Percentiles rank a stretch among this genome's conserved stretches.
phyloP scores from a whole-genome alignment of 257 asterid species.

The Ballota nigra region DNA sequence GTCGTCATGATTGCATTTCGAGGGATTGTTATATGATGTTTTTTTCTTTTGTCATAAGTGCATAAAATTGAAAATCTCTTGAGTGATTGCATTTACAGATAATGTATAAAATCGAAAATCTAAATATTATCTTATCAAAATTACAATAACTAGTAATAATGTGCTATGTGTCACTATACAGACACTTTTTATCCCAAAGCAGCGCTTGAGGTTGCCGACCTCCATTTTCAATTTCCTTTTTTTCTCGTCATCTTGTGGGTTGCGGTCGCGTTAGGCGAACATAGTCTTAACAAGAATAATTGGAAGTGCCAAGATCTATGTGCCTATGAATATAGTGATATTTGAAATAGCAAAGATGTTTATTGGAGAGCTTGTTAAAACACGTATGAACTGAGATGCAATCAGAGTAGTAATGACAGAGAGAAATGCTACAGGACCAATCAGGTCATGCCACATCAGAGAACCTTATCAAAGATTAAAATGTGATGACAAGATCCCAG shows the following conservation, averaged over 20 bases:
- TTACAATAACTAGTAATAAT: too few species aligned
- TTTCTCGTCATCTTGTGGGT: too few species aligned
- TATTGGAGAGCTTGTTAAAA: conserved; percentile 82
- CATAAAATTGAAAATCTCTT: too few species aligned
- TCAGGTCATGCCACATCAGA: conserved; percentile 93
- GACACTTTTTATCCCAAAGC: too few species aligned
- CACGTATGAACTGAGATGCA: conserved; percentile 48
- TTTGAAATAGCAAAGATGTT: conserved; percentile 91
- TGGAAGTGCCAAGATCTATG: conserved; percentile 77
- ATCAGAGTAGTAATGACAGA: conserved; percentile 81
- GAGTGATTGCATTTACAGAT: too few species aligned
- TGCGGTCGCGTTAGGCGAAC: too few species aligned
- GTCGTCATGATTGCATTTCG: too few species aligned
- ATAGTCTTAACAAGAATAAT: conserved; percentile 66
- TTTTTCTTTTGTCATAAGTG: conserved; percentile 15
- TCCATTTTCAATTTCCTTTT: too few species aligned
- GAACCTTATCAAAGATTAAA: conserved; percentile 87
- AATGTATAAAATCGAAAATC: too few species aligned
- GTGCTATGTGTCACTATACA: too few species aligned
- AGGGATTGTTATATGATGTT: conserved; percentile 9
- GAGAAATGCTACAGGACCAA: conserved; percentile 78
- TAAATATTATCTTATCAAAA: too few species aligned
- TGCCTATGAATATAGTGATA: conserved; percentile 77
- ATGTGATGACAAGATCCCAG: conserved; percentile 80
- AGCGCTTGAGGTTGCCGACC: too few species aligned